phyloP scores from a whole-genome alignment of 306 rosid genomes.

The Psophocarpus tetragonolobus region DNA sequence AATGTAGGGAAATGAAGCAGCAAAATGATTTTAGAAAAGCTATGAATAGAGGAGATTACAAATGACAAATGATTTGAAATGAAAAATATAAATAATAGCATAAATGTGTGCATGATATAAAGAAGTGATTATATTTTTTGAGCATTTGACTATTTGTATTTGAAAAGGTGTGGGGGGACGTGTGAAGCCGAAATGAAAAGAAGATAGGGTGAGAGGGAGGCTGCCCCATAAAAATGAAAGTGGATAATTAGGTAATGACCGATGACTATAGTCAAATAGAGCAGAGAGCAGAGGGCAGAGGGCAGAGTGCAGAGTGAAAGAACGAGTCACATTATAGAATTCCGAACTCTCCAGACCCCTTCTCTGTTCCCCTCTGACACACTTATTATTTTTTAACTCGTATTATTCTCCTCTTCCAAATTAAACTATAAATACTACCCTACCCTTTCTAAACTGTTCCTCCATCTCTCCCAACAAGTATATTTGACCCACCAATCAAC shows the following conservation, averaged over 20 bases:
- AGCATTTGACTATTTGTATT: background rate
- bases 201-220: background rate
- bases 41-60: too few species aligned
- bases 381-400: slow-evolving; percentile 5
- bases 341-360: slow-evolving; percentile 37
- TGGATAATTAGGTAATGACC: slow-evolving; percentile 39
- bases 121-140: too few species aligned
- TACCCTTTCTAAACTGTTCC: slow-evolving; percentile 7
- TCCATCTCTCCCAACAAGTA: slow-evolving; percentile 42
- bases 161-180: background rate
- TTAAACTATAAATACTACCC: too few species aligned
- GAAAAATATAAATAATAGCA: too few species aligned
- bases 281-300: too few species aligned
- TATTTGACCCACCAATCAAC: slow-evolving; percentile 48
- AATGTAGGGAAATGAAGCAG: too few species aligned
- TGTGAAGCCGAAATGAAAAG: background rate
- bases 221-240: slow-evolving; percentile 24
- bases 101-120: too few species aligned
- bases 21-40: too few species aligned
- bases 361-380: slow-evolving; percentile 13
- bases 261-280: slow-evolving; percentile 29
- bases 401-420: background rate
- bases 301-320: slow-evolving; percentile 10
- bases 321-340: slow-evolving; percentile 46
- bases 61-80: too few species aligned